Evolutionary conservation across 2,329 filamentous ascomycete species (phyloP).

Genomic region (Tolypocladium cylindrosporum): DNA sequence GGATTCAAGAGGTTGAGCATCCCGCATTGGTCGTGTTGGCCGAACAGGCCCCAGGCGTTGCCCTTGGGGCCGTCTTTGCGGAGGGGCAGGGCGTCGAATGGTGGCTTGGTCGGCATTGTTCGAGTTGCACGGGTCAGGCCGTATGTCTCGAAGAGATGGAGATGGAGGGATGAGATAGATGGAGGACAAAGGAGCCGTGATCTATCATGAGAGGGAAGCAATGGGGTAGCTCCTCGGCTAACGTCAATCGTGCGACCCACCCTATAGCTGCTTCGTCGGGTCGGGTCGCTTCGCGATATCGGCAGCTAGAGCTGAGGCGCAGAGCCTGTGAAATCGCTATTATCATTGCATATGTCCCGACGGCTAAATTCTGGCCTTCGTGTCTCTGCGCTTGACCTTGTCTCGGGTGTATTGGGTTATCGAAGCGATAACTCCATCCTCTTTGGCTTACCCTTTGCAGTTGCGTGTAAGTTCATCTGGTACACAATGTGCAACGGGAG

Average conservation of each 20-base stretch:
- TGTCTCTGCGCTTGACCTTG: too few species aligned
- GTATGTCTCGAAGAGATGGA: too few species aligned
- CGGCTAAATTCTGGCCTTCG: neutral
- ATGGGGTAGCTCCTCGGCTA: neutral
- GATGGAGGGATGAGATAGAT: neutral
- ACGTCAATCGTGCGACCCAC: neutral
- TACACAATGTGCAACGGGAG: too few species aligned
- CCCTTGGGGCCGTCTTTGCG: conserved; percentile 36
- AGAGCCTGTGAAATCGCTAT: too few species aligned
- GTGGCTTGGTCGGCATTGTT: conserved; percentile 7
- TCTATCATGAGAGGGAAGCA: neutral
- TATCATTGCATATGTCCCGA: neutral
- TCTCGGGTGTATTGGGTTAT: neutral
- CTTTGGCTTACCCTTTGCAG: neutral
- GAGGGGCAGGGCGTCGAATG: conserved; percentile 38
- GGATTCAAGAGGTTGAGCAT: conserved; percentile 44
- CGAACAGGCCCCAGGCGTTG: conserved; percentile 48
- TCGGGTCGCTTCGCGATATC: neutral
- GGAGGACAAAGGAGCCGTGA: neutral
- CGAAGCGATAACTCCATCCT: too few species aligned
- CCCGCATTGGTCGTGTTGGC: conserved; percentile 38
- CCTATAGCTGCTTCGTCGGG: neutral
- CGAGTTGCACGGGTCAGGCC: neutral
- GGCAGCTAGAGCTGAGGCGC: neutral
- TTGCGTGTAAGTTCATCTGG: too few species aligned